Percentiles rank a stretch among this genome's conserved stretches.
These are phyloP conservation scores for Raphanus hybrid DNA, from an alignment of 441 rosid genomes.

Conservation along the genomic window DNA sequence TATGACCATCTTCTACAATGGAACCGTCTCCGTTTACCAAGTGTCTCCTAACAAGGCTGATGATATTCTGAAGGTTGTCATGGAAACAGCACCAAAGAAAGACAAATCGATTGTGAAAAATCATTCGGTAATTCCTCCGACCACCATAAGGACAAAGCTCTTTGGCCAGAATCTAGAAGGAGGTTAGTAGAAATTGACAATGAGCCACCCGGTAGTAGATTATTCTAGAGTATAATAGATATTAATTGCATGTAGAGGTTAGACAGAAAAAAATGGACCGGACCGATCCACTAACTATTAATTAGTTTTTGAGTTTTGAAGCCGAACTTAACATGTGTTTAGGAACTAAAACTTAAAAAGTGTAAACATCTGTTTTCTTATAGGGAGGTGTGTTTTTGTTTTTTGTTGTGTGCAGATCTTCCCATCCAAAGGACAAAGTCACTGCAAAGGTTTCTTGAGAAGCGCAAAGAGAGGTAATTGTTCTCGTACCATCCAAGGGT, in stretches of 20 bases:
- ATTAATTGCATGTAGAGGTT: background rate
- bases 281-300: background rate
- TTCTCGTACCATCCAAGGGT: constrained; percentile 21
- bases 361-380: background rate
- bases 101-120: constrained; percentile 33
- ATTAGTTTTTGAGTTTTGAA: background rate
- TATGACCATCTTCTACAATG: constrained; percentile 86
- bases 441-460: constrained; percentile 81
- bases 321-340: background rate
- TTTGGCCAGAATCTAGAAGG: constrained; percentile 53
- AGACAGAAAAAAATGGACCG: background rate
- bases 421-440: constrained; percentile 76
- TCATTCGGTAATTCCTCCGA: constrained; percentile 27
- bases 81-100: constrained; percentile 44
- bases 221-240: background rate
- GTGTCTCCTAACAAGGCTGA: constrained; percentile 71
- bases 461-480: constrained; percentile 84
- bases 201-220: background rate
- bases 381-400: background rate
- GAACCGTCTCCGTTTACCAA: constrained; percentile 70
- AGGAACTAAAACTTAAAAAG: background rate
- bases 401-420: constrained; percentile 51
- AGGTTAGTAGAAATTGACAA: constrained; percentile 47
- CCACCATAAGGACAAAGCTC: constrained; percentile 36
- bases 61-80: constrained; percentile 65